These are phyloP conservation scores for Ogataea neopini DNA, from an alignment of 805 yeast species.

Conservation along the genomic window DNA sequence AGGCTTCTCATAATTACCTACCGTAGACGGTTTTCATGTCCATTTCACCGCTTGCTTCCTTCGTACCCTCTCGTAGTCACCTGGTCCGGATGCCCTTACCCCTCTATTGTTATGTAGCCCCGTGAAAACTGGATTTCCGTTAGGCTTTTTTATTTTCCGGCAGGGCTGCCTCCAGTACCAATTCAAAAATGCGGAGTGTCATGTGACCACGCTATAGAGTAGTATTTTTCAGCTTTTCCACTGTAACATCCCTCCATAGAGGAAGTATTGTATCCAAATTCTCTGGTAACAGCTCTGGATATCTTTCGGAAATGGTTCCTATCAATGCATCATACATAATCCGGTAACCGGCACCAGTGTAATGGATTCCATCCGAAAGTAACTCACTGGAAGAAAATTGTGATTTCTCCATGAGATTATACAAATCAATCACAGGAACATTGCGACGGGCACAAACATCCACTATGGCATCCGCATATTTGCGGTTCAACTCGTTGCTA, in stretches of 20 bases:
- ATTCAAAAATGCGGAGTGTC: no score
- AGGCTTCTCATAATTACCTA: no score
- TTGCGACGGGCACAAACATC: constrained; percentile 45
- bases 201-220: no score
- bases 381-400: constrained; percentile 35
- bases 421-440: constrained; percentile 61
- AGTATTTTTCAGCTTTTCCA: constrained; percentile 3
- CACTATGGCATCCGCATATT: constrained; percentile 53
- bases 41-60: no score
- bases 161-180: no score
- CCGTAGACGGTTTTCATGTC: no score
- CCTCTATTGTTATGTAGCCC: no score
- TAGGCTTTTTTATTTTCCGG: no score
- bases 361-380: constrained; percentile 47
- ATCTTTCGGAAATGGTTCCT: constrained; percentile 32
- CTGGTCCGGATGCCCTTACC: no score
- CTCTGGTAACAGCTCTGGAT: constrained; percentile 33
- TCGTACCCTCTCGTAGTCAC: no score
- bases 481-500: constrained; percentile 43
- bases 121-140: no score
- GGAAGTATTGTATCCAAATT: constrained; percentile 24
- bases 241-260: constrained; percentile 22
- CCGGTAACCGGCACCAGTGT: constrained; percentile 37
- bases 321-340: constrained; percentile 37
- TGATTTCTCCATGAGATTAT: constrained; percentile 34